Base-by-base conservation (phyloP, 352 stramenopile genomes). In the Phytophthora meadii region DNA sequence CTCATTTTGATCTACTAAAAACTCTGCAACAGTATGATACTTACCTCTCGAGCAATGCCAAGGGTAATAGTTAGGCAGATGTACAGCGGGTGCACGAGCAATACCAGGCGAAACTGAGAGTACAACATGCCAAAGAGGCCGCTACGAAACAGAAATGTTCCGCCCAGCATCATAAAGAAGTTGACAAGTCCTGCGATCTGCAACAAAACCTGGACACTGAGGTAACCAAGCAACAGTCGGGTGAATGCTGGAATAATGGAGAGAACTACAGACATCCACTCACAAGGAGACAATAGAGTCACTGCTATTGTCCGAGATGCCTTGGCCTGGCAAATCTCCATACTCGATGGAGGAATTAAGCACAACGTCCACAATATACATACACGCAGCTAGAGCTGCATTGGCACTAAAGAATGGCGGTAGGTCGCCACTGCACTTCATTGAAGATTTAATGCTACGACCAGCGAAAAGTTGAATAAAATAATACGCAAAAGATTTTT, bases 141-240 rank as follows among this genome's bases (percentile, higher is more conserved):
- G 39, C 81, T 92, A 24, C 79, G 81, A 64, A 92, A 92, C 53
- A 90, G 74, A 62, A 90, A 90, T 9, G 84, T 92, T 11, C 70
- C 72, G 2, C 79, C 80, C 12, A 92, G 61, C 44, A 90, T 51
- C 54, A 78, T 64, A 15, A 92, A 74, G 7, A 90, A 72, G 36
- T 87, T 82, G 39, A 90, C 65, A 3, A 85, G 52, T 30, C 69
- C 74, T 37, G 76, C 70, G 44, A 92, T 81, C 55, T 92, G 84
- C n/a, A 89, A 68, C 37, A 90, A 48, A 37, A 83, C 74, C 59
- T 92, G 84, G 5, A 87, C 76, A 51, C 81, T 92, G 11, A 14
- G 36, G 28, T 2, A 56, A 30, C 37, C 42, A 37, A 36, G 12
- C 15, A 27, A 59, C 25, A 15, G 17, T 30, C 9, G 50, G 10